These are phyloP conservation scores for Scedosporium dehoogii DNA, from an alignment of 2,329 filamentous ascomycete genomes.

Conservation along the genomic window DNA sequence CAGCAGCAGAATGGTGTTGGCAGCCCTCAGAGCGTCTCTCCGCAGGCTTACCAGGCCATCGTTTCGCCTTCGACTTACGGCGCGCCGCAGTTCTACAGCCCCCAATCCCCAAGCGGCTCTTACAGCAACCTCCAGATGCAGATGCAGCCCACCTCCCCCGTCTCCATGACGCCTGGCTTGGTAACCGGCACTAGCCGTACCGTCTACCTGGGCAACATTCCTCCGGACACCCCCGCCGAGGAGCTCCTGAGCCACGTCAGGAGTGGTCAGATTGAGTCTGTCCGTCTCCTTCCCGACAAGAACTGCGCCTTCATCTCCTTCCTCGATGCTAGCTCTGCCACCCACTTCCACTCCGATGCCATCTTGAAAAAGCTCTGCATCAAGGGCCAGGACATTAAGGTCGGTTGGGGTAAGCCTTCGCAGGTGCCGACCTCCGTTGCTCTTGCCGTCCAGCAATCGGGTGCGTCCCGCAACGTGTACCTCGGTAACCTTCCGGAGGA, in stretches of 20 bases:
- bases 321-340: slow-evolving; percentile 92
- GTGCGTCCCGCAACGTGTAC: slow-evolving; percentile 94
- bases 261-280: slow-evolving; percentile 98
- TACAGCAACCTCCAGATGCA: slow-evolving; percentile 50
- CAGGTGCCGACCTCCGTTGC: slow-evolving; percentile 96
- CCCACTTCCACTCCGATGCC: slow-evolving; percentile 98
- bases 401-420: slow-evolving; percentile 97
- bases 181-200: slow-evolving; percentile 89
- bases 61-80: slow-evolving; percentile 79
- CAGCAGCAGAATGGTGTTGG: slow-evolving; percentile 53
- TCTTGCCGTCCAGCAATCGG: slow-evolving; percentile 94
- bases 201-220: slow-evolving; percentile 95
- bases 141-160: slow-evolving; percentile 60
- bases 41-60: slow-evolving; percentile 74
- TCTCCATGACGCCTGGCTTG: slow-evolving; percentile 67
- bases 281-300: slow-evolving; percentile 92
- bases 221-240: slow-evolving; percentile 92
- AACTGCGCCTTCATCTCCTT: slow-evolving; percentile 99
- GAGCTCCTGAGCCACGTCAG: slow-evolving; percentile 94
- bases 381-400: slow-evolving; percentile 98
- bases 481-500: slow-evolving; percentile 89
- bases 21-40: slow-evolving; percentile 70
- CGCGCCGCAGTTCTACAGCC: slow-evolving; percentile 69
- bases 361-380: slow-evolving; percentile 99
- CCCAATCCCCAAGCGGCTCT: slow-evolving; percentile 77